A percentile compares a stretch with the other conserved stretches of the same genome.
Evolutionary conservation across 1,284 basidiomycete genomes (phyloP).

Genomic region (Ceratobasidium sp.): DNA sequence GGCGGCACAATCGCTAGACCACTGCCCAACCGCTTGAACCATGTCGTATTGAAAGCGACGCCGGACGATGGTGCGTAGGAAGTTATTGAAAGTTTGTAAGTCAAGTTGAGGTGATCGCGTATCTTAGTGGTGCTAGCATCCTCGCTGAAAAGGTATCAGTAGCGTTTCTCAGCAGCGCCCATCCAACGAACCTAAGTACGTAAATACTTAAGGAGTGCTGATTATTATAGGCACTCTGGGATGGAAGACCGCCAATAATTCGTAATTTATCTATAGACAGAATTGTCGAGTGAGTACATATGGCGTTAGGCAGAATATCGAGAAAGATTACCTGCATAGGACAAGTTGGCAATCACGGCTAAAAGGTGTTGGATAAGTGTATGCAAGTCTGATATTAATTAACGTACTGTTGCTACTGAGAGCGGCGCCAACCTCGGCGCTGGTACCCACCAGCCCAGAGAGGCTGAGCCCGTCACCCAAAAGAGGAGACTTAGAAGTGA

Average conservation of each 20-base stretch:
- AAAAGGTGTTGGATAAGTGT: background rate
- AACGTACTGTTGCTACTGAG: conserved; percentile 20
- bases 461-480: conserved; percentile 12
- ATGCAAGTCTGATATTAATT: background rate
- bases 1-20: conserved; percentile 24
- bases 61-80: conserved; percentile 4
- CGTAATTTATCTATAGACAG: conserved; percentile 29
- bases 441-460: background rate
- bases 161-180: background rate
- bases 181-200: conserved; percentile 11
- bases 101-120: background rate
- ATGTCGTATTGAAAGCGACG: background rate
- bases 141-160: conserved; percentile 2
- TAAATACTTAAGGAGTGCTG: background rate
- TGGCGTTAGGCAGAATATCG: background rate
- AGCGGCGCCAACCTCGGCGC: background rate
- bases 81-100: background rate
- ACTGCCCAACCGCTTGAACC: conserved; percentile 23
- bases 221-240: background rate
- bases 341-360: conserved; percentile 35
- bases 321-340: conserved; percentile 1
- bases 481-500: conserved; percentile 24
- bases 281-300: background rate
- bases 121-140: background rate
- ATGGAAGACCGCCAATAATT: conserved; percentile 16